Evolutionary conservation across 225 moss, liverwort and hornwort genomes (phyloP), one percentile per base, ranked within the genome.

Genomic region (Physcomitrellopsis africana): DNA sequence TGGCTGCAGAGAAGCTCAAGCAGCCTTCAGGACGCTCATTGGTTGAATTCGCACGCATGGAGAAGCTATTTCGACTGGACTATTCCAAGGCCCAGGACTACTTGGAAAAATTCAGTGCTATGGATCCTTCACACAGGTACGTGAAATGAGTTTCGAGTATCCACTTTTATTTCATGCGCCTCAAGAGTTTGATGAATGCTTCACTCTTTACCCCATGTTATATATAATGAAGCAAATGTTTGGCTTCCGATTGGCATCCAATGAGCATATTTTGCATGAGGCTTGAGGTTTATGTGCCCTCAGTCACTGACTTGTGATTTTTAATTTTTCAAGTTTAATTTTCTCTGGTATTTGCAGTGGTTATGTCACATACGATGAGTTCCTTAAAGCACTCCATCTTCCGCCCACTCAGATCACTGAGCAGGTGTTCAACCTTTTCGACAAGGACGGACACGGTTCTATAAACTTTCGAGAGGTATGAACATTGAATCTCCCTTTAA

Each of bases 401-500:
- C 89, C 89, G 22, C 67, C 69, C 27, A 82, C 89, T 22, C 56
- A 70, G 24, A 80, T 77, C 48, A 90, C 89, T 20, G 41, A 68
- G 45, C 84, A 87, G 67, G 89, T 87, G 68, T 90, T 90, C 60
- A 79, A 90, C 44, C 85, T 90, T 10, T 81, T 90, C 64, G 89
- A 81, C 82, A 85, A 90, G 62, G 58, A 86, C 79, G 89, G 81
- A 6, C 82, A 81, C 19, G 85, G 87, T 54, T 54, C 71, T 60
- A 90, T 90, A 72, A 76, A 90, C 68, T 90, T 90, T 53, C 81
- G 87, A 56, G 89, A 90, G 89, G 89, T 87, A 24, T 41, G 46
- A 5, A 27, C 67, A 51, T 59, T 52, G 29, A 69, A 57, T 1
- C 9, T 51, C 14, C 57, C 45, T 19, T 58, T 45, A 15, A 26